Evolutionary conservation across 139 green algal species (phyloP).

Genomic region (Chlorella sp.): DNA sequence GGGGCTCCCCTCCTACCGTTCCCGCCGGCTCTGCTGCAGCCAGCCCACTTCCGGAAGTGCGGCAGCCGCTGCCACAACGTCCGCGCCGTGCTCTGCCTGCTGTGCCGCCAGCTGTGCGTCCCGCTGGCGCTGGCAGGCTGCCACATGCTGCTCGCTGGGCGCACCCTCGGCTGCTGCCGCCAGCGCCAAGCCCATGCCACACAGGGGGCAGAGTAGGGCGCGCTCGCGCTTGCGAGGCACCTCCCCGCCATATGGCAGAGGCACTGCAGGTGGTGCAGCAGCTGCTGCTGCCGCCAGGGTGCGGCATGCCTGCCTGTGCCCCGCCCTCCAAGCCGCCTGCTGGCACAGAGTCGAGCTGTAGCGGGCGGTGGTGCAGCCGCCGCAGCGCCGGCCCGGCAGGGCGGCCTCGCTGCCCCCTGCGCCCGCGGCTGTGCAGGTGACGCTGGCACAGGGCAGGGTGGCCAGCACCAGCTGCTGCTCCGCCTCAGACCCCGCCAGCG

Average conservation of each 20-base stretch:
- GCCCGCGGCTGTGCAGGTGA: neutral
- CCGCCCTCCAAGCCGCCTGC: neutral
- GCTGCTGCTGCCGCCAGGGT: neutral
- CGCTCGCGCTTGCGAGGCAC: neutral
- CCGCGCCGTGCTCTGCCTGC: neutral
- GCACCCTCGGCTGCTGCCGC: neutral
- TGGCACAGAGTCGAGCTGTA: neutral
- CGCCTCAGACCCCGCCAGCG: neutral
- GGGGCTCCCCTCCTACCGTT: neutral
- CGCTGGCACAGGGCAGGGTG: neutral
- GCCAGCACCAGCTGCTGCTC: conserved; percentile 1
- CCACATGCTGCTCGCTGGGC: neutral
- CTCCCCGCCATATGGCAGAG: neutral
- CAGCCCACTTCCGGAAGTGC: neutral
- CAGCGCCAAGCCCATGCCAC: neutral
- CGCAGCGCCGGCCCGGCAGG: neutral
- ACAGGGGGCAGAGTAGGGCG: neutral
- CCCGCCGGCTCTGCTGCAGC: neutral
- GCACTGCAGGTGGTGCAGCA: neutral
- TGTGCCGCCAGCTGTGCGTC: neutral
- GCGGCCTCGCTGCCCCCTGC: neutral
- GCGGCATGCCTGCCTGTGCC: neutral
- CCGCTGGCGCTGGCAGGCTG: neutral
- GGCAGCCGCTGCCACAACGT: neutral
- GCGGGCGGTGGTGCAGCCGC: neutral